A percentile compares a stretch with the other conserved stretches of the same genome.
Conservation (phyloP, 202 grass and related monocot genomes). For the Cymbopogon flexuosus region DNA sequence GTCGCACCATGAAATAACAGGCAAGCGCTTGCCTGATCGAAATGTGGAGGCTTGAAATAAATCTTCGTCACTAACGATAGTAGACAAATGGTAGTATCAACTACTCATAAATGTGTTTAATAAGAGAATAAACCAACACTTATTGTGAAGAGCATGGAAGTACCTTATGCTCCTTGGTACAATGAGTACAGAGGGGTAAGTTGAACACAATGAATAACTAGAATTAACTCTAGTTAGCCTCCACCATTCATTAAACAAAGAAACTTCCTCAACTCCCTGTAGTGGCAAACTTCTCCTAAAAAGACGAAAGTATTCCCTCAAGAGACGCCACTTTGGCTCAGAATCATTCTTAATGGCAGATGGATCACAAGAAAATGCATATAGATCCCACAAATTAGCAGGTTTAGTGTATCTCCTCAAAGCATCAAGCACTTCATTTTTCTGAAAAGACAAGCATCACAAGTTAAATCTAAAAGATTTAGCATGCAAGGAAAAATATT, state of each 20-base stretch:
- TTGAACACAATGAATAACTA: conserved; percentile 73
- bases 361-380: conserved; percentile 78
- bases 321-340: conserved; percentile 65
- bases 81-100: conserved; percentile 24
- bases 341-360: conserved; percentile 56
- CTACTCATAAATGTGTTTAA: conserved; percentile 19
- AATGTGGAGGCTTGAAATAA: conserved; percentile 83
- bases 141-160: conserved; percentile 22
- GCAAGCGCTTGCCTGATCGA: conserved; percentile 72
- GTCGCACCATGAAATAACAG: conserved; percentile 94
- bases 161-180: conserved; percentile 90
- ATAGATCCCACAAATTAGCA: conserved; percentile 68
- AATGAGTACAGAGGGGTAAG: conserved; percentile 75
- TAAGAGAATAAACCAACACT: conserved; percentile 23
- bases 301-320: conserved; percentile 77
- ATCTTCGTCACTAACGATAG: conserved; percentile 74
- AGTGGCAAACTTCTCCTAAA: conserved; percentile 43
- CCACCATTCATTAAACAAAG: conserved; percentile 59
- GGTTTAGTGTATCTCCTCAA: conserved; percentile 73
- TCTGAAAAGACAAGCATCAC: conserved; percentile 53
- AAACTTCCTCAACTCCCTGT: conserved; percentile 40
- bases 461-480: conserved; percentile 35
- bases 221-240: conserved; percentile 76
- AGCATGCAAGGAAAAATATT: neutral
- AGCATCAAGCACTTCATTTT: conserved; percentile 65